phyloP scores from a whole-genome alignment of 257 asterid genomes.

The Paraleonurus japonicus region DNA sequence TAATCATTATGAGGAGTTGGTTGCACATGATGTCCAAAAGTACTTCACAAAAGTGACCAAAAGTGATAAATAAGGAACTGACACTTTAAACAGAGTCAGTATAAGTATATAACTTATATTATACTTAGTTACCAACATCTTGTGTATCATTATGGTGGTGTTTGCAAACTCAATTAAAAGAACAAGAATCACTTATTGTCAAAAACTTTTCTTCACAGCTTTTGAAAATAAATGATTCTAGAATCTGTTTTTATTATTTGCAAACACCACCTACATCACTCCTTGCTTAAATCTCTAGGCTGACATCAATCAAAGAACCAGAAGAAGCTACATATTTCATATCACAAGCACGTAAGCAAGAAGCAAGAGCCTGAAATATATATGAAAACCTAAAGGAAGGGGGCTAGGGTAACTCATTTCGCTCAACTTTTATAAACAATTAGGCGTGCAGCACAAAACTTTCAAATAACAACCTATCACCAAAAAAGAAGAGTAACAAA shows the following conservation, averaged over 20 bases:
- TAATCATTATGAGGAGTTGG: neutral
- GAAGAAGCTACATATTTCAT: constrained; percentile 10
- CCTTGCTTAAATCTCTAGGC: constrained; percentile 13
- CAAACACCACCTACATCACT: neutral
- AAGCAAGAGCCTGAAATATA: neutral
- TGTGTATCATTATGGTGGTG: neutral
- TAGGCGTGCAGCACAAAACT: neutral
- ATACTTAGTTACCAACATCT: constrained; percentile 8
- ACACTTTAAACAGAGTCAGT: constrained; percentile 14
- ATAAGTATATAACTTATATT: neutral
- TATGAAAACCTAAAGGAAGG: neutral
- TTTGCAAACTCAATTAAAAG: too few relatives aligned
- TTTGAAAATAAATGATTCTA: too few relatives aligned
- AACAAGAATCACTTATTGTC: too few relatives aligned
- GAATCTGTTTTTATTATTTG: too few relatives aligned
- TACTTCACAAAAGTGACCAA: constrained; percentile 10
- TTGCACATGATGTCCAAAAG: neutral
- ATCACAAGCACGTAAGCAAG: neutral
- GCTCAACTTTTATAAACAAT: neutral
- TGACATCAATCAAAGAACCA: neutral
- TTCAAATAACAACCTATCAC: neutral
- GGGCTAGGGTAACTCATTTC: neutral
- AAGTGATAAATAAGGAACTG: neutral
- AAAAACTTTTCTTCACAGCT: too few relatives aligned
- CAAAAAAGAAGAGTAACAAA: neutral